Evolutionary conservation across 176 grass and related monocot species (phyloP).

Genomic region (Lolium perenne): DNA sequence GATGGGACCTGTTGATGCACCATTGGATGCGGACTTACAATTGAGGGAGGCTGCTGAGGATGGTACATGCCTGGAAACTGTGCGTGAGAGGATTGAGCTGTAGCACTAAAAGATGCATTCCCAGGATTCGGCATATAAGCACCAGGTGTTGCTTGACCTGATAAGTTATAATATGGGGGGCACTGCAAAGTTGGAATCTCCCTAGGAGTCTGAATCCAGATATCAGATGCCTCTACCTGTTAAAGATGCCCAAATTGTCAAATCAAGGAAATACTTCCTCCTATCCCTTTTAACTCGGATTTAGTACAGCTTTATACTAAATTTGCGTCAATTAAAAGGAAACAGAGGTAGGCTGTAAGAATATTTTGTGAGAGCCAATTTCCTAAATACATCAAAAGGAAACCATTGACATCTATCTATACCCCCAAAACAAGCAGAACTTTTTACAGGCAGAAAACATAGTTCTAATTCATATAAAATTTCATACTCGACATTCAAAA

Average conservation of each 20-base stretch:
- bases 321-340: no score
- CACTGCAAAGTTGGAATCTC: constrained; percentile 67
- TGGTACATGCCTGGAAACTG: constrained; percentile 79
- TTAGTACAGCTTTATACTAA: no score
- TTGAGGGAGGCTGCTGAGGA: constrained; percentile 65
- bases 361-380: background rate
- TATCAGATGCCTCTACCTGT: constrained; percentile 76
- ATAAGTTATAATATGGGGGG: constrained; percentile 68
- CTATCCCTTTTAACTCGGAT: no score
- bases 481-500: background rate
- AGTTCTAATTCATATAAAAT: background rate
- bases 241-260: constrained; percentile 9
- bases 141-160: constrained; percentile 69
- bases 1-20: constrained; percentile 75
- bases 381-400: background rate
- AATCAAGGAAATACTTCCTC: background rate
- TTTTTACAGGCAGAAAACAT: background rate
- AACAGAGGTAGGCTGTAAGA: background rate
- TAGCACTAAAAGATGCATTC: constrained; percentile 73
- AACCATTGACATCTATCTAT: background rate
- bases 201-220: constrained; percentile 74
- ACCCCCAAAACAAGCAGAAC: background rate
- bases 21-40: constrained; percentile 70
- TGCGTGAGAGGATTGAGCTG: constrained; percentile 65
- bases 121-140: constrained; percentile 71